Conservation (phyloP, 2,329 filamentous ascomycete genomes). For the Blastomyces parvus region DNA sequence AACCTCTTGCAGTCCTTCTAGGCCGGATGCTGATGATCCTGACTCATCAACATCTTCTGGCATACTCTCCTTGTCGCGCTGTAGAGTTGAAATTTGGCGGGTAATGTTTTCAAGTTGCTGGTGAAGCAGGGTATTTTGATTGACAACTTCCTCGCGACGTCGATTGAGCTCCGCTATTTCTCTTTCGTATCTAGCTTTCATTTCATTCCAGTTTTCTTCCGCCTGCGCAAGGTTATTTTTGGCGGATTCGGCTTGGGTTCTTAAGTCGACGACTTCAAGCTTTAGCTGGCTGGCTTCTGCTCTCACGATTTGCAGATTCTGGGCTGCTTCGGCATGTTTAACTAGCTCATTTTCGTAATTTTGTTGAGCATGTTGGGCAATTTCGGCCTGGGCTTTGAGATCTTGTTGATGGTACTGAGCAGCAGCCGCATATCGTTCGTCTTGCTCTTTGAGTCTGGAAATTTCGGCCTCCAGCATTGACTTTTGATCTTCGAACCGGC, state of each 20-base stretch:
- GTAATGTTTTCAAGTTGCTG: constrained; percentile 78
- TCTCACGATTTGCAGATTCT: constrained; percentile 67
- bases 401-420: constrained; percentile 83
- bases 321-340: constrained; percentile 92
- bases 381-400: constrained; percentile 84
- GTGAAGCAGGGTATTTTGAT: constrained; percentile 85
- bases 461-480: constrained; percentile 68
- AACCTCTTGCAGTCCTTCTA: constrained; percentile 76
- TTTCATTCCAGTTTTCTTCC: constrained; percentile 80
- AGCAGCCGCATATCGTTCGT: constrained; percentile 67
- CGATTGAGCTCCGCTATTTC: constrained; percentile 71
- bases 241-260: constrained; percentile 75
- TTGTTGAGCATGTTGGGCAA: constrained; percentile 84
- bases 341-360: constrained; percentile 91
- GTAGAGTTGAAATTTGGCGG: constrained; percentile 66
- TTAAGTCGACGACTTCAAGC: constrained; percentile 63
- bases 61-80: constrained; percentile 58
- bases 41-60: constrained; percentile 44
- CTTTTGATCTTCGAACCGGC: constrained; percentile 73
- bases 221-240: constrained; percentile 69
- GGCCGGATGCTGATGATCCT: constrained; percentile 45
- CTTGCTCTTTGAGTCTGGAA: constrained; percentile 69
- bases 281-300: constrained; percentile 73
- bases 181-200: constrained; percentile 68
- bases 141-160: constrained; percentile 71